These are phyloP conservation scores for sweet orange (Citrus sinensis) DNA, from an alignment of 345 rosid genomes.

Conservation along the genomic window DNA sequence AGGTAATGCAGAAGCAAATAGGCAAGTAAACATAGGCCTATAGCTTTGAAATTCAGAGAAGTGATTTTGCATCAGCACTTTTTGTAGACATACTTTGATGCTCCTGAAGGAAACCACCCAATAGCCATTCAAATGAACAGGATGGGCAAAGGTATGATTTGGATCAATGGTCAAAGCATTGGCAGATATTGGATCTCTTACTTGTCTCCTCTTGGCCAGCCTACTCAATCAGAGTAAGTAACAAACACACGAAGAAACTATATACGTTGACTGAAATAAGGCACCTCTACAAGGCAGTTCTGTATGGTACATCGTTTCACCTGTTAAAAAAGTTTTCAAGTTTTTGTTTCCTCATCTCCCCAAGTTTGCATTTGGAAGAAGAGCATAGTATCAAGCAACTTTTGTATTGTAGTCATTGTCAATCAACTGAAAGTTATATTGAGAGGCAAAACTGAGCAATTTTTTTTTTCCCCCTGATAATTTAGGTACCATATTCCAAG, in stretches of 20 bases:
- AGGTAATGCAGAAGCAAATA: conserved; percentile 39
- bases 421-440: background rate
- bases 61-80: background rate
- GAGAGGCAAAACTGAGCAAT: background rate
- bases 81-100: conserved; percentile 58
- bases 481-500: conserved; percentile 85
- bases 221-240: conserved; percentile 67
- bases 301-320: no score
- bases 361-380: no score
- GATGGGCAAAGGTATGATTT: conserved; percentile 81
- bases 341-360: no score
- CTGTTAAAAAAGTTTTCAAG: no score
- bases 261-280: background rate
- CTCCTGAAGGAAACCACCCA: conserved; percentile 63
- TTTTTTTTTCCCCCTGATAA: background rate
- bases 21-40: background rate
- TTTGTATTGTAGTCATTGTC: no score
- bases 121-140: conserved; percentile 50
- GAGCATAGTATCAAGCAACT: no score
- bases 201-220: conserved; percentile 58
- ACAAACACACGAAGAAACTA: background rate
- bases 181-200: conserved; percentile 84
- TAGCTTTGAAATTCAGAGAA: background rate
- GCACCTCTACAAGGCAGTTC: no score
- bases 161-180: conserved; percentile 81